Base-by-base conservation (phyloP, 2,329 filamentous ascomycete genomes). In the Hypoxylon sp. region DNA sequence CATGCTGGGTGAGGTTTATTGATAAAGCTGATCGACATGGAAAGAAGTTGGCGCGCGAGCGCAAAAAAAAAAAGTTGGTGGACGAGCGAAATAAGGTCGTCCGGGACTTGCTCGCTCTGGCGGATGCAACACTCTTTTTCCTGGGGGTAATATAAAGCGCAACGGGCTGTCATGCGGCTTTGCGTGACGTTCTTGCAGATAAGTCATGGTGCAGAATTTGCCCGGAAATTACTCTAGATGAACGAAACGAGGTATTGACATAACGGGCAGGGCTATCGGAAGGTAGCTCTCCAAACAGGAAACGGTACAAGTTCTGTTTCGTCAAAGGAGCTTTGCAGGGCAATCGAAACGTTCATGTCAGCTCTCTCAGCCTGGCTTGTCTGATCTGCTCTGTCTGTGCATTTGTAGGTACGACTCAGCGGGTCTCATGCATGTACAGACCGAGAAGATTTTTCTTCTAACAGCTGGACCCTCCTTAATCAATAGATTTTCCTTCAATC, bases 151-250 rank as follows among this genome's bases (percentile, higher is more conserved):
- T 69, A 70, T 70, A 67, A 63, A 70, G 62, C 61, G 52, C 66
- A 63, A 64, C 53, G 50, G 54, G 55, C 48, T 67, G 65, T 66
- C 70, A 67, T 59, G 66, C 64, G 66, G 60, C 54, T 63, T 60
- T 71, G 67, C 54, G 69, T 69, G 70, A 70, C 73, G 59, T 59
- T 58, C 53, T 64, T 70, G 60, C 68, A 69, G 59, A 66, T 64
- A 61, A 64, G 60, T 37, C 59, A 72, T 66, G 69, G 55, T 64
- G 66, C 53, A 70, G 50, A 53, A 48, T 71, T 71, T 63, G 69
- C 59, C 71, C 71, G 71, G 69, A 73, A 69, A 73, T 73, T 73
- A 66, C 63, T 71, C 52, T 70, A 69, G 63, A 73, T 69, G 69
- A 70, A 61, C 42, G 42, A 53, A 65, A 63, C 66, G 62, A 62